Conservation (phyloP, 2,329 filamentous ascomycete species). For the Macrophomina pseudophaseolina region DNA sequence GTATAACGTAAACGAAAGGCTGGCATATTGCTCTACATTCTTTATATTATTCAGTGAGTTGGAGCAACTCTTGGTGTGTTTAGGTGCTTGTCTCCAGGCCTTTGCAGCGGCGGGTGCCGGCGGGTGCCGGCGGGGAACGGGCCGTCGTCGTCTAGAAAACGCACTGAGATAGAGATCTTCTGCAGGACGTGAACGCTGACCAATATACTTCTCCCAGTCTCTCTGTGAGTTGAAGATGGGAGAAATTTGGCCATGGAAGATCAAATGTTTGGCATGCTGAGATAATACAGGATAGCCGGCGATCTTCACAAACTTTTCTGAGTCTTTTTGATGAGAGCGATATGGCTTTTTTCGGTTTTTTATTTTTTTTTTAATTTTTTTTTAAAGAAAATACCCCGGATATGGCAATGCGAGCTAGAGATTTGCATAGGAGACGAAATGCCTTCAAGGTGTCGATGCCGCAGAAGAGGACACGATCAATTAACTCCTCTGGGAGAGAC, state of each 20-base stretch:
- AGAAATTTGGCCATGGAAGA: slow-evolving; percentile 1
- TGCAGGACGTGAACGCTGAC: neutral
- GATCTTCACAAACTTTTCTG: neutral
- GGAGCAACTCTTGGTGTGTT: neutral
- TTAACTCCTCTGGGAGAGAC: neutral
- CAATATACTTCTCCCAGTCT: neutral
- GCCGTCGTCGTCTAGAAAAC: neutral
- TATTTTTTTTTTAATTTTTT: too few species aligned
- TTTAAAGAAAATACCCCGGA: neutral
- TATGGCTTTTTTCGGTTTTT: neutral
- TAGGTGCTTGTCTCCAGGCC: neutral
- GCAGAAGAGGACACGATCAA: neutral
- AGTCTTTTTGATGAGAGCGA: neutral
- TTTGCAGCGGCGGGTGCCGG: neutral
- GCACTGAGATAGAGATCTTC: neutral
- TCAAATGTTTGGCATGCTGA: neutral
- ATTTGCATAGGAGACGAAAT: neutral
- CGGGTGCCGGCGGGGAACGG: neutral
- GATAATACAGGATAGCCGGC: neutral
- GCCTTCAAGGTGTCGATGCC: neutral
- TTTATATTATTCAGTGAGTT: neutral
- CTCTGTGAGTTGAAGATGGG: neutral
- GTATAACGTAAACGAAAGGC: neutral
- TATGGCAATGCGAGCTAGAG: neutral
- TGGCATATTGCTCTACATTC: neutral